These are phyloP conservation scores for Mortierella sp. DNA, from an alignment of 371 early-diverging fungal genomes.

Conservation along the genomic window DNA sequence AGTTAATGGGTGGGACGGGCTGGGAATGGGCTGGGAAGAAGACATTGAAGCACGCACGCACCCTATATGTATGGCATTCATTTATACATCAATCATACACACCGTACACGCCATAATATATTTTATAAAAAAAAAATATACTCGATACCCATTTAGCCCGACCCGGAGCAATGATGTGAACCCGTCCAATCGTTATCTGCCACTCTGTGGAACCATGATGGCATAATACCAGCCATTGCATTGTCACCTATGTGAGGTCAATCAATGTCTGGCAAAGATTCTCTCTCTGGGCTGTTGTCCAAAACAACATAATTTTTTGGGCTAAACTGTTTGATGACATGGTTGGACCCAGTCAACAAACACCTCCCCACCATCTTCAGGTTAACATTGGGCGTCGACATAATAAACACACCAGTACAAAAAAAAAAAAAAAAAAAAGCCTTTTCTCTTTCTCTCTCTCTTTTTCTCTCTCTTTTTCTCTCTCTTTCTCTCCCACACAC, in stretches of 20 bases:
- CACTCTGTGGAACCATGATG: slow-evolving; percentile 1
- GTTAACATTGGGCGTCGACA: too few species aligned
- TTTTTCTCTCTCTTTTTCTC: too few species aligned
- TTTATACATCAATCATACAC: too few species aligned
- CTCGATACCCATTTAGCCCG: too few species aligned
- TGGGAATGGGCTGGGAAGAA: slow-evolving; percentile 27
- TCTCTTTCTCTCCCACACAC: too few species aligned
- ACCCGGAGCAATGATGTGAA: background rate
- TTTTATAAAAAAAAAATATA: too few species aligned
- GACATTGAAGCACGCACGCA: slow-evolving; percentile 8
- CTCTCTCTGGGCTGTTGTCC: too few species aligned
- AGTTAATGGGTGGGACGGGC: slow-evolving; percentile 12
- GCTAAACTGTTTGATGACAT: background rate
- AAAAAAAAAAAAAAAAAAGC: too few species aligned
- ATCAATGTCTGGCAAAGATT: too few species aligned
- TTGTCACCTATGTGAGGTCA: background rate
- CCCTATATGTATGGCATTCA: background rate
- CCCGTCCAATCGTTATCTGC: background rate
- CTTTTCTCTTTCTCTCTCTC: too few species aligned
- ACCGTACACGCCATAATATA: too few species aligned
- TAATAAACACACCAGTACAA: too few species aligned
- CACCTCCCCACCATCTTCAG: background rate
- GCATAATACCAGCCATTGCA: background rate
- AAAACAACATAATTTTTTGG: background rate
- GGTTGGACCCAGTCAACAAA: background rate